Percentiles rank a stretch among this genome's conserved stretches.
phyloP scores from a whole-genome alignment of 2,329 filamentous ascomycete species.

The Claviceps pusilla region DNA sequence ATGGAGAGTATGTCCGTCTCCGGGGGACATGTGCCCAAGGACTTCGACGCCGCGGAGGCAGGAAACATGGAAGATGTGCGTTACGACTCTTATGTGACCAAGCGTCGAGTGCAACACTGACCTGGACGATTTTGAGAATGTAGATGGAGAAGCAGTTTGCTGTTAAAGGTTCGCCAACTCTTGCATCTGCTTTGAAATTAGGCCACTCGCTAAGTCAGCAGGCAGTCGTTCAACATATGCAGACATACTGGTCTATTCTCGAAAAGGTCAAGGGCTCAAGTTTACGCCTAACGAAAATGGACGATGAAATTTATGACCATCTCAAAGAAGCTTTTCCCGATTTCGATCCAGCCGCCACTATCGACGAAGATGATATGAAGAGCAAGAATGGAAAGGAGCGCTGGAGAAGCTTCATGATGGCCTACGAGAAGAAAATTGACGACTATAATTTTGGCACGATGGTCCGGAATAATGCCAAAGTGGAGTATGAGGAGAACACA shows the following conservation, averaged over 20 bases:
- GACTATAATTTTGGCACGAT: conserved; percentile 98
- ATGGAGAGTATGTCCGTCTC: conserved; percentile 22
- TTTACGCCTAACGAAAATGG: conserved; percentile 80
- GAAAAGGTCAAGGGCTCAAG: conserved; percentile 80
- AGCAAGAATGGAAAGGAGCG: conserved; percentile 86
- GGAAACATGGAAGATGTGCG: conserved; percentile 42
- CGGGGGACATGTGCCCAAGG: conserved; percentile 28
- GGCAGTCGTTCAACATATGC: conserved; percentile 77
- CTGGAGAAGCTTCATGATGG: conserved; percentile 89
- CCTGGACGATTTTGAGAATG: background rate
- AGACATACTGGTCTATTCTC: conserved; percentile 93
- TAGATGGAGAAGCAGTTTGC: conserved; percentile 99
- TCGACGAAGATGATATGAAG: conserved; percentile 94
- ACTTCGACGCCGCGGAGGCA: conserved; percentile 44
- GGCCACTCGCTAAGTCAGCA: background rate
- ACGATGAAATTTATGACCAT: conserved; percentile 88
- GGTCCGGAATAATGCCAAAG: conserved; percentile 61
- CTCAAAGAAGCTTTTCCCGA: conserved; percentile 82
- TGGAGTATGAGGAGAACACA: conserved; percentile 73
- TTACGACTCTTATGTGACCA: conserved; percentile 4
- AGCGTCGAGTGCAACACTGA: background rate
- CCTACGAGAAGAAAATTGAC: conserved; percentile 86
- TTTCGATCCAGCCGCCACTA: conserved; percentile 65
- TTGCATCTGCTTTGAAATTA: background rate
- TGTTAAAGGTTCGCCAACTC: conserved; percentile 57